Evolutionary conservation across 1,139 yeast genomes (phyloP).

Genomic region (Ogataea hybrid): DNA sequence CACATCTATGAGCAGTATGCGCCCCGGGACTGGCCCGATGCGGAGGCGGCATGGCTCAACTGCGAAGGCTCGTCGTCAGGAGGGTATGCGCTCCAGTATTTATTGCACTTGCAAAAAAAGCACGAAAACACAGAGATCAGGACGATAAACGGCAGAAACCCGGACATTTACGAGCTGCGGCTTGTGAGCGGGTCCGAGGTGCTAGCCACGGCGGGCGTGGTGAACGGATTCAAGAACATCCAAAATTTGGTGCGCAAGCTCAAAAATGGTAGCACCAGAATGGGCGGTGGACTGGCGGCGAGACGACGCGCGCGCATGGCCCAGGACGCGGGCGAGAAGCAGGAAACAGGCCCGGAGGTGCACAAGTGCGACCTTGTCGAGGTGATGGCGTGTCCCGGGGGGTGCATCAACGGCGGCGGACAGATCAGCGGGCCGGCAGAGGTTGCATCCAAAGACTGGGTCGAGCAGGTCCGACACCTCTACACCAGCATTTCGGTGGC

Average conservation of each 20-base stretch:
- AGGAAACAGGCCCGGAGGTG: slow-evolving; percentile 3
- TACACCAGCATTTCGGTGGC: slow-evolving; percentile 25
- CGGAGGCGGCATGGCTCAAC: slow-evolving; percentile 61
- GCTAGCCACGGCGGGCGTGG: slow-evolving; percentile 68
- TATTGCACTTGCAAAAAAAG: slow-evolving; percentile 34
- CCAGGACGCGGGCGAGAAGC: slow-evolving; percentile 12
- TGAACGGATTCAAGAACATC: slow-evolving; percentile 91
- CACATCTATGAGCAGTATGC: slow-evolving; percentile 40
- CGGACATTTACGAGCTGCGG: slow-evolving; percentile 71
- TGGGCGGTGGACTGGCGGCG: slow-evolving; percentile 27
- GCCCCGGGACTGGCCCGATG: slow-evolving; percentile 58
- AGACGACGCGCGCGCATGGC: slow-evolving; percentile 32
- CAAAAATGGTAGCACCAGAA: slow-evolving; percentile 33
- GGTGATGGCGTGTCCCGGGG: slow-evolving; percentile 98
- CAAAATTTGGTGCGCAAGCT: slow-evolving; percentile 88
- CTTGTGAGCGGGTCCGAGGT: slow-evolving; percentile 39
- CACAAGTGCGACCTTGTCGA: slow-evolving; percentile 76
- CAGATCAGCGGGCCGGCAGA: slow-evolving; percentile 57
- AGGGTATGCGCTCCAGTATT: slow-evolving; percentile 73
- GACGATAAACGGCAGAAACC: slow-evolving; percentile 61
- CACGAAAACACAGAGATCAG: slow-evolving; percentile 22
- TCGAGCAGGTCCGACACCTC: slow-evolving; percentile 31
- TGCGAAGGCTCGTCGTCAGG: slow-evolving; percentile 86
- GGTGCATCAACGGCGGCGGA: slow-evolving; percentile 98
- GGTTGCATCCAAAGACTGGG: slow-evolving; percentile 43